Evolutionary conservation across 345 rosid species (phyloP), one percentile per base, ranked within the genome.

Genomic region (Capsella bursapastoris): DNA sequence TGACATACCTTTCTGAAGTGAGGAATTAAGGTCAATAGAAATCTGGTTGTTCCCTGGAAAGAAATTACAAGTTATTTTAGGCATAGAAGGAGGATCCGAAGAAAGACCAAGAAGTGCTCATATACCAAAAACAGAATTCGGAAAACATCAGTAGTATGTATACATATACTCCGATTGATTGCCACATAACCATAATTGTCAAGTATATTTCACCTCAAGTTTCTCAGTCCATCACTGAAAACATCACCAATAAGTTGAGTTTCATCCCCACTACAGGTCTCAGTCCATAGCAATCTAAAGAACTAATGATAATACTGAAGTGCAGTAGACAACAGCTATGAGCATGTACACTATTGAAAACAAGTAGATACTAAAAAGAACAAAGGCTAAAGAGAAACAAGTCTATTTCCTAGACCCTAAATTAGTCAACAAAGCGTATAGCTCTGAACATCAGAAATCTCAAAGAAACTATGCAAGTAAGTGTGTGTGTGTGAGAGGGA

Each of bases 11-110:
- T 88, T 66, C 96, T 85, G 66, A 94, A 94, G 72, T 91, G 86
- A 1, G 98, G 98, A 76, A 94, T 94, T 53, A 83, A 74, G 37
- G 98, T 94, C 68, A 91, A 78, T 18, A 94, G 79, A 70, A 94
- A 84, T 80, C 90, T 87, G 11, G 89, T 83, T 9, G 71, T 68
- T 60, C 97, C 98, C 97, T 94, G 88, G 12, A 45, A 76, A 47
- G 44, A 68, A 44, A 15, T 0, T 52, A 32, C 4, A 56, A 25
- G 64, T 57, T 38, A 28, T 38, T n/a, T 49, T 38, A 51, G 4
- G 40, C 55, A 57, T 38, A 41, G 61, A 67, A 41, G 9, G 31
- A 14, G 2, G n/a, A 27, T 52, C 38, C n/a, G 40, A 3, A 25
- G 14, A 35, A 56, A 73, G 40, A 45, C 29, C 59, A 18, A n/a